Base-by-base conservation (phyloP, 148 eudicot species). In the Nyssa sinensis region DNA sequence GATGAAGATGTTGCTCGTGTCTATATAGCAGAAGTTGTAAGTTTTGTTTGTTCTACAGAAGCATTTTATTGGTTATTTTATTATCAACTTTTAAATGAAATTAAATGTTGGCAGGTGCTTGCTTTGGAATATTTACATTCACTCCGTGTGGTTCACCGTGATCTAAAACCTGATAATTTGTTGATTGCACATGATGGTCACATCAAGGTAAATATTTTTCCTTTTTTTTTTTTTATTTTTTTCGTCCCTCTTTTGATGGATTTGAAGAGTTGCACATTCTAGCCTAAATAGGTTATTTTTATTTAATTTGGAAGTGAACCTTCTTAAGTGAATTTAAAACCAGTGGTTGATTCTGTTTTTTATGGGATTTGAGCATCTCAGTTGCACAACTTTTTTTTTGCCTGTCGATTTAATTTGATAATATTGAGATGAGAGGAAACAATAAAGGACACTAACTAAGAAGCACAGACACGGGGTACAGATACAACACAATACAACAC, bases 171-270 rank as follows among this genome's bases (percentile, higher is more conserved):
- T 71, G 99, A 95, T 79, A 95, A 95, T 83, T 86, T 95, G 75
- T 85, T 95, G 81, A 95, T 95, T 79, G 99, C 99, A 63, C 99
- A 92, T 83, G 99, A 95, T 88, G 99, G 99, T 73, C 99, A 95
- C 70, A 85, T 95, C 65, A 95, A 95, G 97, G 99, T 95, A 77
- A 75, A 64, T n/a, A 64, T 62, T 27, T 51, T 60, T n/a, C 41
- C 62, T 62, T 74, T 53, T 29, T 30, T 31, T 63, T 12, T 30
- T 27, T 62, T 73, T 28, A 16, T 35, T 61, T 69, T 25, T 82
- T 75, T n/a, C n/a, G n/a, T n/a, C n/a, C n/a, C n/a, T 75, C 35
- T 69, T n/a, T 55, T 7, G 59, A n/a, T 55, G 59, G 24, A 55
- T 17, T 17, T 5, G 3, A 51, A 17, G 2, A 55, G n/a, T 55